These are phyloP conservation scores for Lodderomyces metapsilosis DNA, from an alignment of 1,139 yeast species.

Conservation along the genomic window DNA sequence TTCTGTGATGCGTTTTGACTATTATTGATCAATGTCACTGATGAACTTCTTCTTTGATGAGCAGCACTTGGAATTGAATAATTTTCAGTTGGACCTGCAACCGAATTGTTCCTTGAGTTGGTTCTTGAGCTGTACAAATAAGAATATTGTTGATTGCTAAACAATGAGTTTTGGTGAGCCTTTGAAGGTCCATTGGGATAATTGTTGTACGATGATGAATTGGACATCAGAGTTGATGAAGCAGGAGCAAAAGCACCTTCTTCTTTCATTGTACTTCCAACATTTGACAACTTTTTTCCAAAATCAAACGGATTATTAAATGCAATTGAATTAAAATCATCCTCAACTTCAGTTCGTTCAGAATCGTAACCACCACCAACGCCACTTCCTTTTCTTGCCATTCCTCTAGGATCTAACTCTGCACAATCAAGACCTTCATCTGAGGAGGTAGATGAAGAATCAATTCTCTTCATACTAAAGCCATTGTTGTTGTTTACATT, in stretches of 20 bases:
- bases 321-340: slow-evolving; percentile 7
- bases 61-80: slow-evolving; percentile 1
- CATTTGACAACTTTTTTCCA: slow-evolving; percentile 7
- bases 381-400: neutral
- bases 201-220: slow-evolving; percentile 4
- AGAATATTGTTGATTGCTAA: slow-evolving; percentile 2
- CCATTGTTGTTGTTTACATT: neutral
- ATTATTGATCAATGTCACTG: slow-evolving; percentile 10
- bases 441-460: neutral
- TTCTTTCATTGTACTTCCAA: neutral
- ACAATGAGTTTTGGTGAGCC: neutral
- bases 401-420: slow-evolving; percentile 1
- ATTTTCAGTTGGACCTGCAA: slow-evolving; percentile 1
- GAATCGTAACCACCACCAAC: slow-evolving; percentile 7
- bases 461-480: neutral
- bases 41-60: slow-evolving; percentile 8
- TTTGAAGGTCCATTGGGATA: neutral
- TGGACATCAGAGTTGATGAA: slow-evolving; percentile 3
- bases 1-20: slow-evolving; percentile 8
- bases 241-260: neutral
- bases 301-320: slow-evolving; percentile 12
- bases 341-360: slow-evolving; percentile 12
- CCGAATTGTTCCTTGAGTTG: slow-evolving; percentile 6
- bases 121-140: slow-evolving; percentile 4
- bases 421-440: slow-evolving; percentile 1